A percentile compares a stretch with the other conserved stretches of the same genome.
phyloP scores from a whole-genome alignment of 345 rosid species.

The Heritiera littoralis region DNA sequence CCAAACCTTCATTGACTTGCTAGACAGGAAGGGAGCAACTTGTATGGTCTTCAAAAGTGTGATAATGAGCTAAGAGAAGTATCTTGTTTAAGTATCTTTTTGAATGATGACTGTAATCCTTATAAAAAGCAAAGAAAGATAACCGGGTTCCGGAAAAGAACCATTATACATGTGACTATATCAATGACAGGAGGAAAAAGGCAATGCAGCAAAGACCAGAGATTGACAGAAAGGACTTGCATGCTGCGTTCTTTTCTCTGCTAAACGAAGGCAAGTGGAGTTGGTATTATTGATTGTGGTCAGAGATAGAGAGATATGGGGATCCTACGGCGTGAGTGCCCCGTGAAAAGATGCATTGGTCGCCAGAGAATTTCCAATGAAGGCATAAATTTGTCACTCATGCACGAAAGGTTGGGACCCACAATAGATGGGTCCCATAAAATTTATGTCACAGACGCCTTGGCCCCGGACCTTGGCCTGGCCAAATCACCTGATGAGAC shows the following conservation, averaged over 20 bases:
- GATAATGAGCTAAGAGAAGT: neutral
- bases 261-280: constrained; percentile 37
- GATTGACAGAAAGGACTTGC: constrained; percentile 36
- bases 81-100: constrained; percentile 9
- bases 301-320: constrained; percentile 11
- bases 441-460: neutral
- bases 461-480: neutral
- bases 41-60: constrained; percentile 3
- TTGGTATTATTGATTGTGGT: constrained; percentile 20
- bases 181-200: constrained; percentile 21
- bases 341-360: constrained; percentile 32
- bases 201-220: constrained; percentile 21
- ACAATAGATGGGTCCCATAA: constrained; percentile 21
- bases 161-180: constrained; percentile 25
- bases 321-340: constrained; percentile 20
- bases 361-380: constrained; percentile 23
- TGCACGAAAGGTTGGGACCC: constrained; percentile 25
- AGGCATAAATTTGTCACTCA: constrained; percentile 32
- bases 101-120: constrained; percentile 1
- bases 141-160: constrained; percentile 7
- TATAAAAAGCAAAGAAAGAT: neutral
- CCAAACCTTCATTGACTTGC: constrained; percentile 4
- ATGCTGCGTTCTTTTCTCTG: constrained; percentile 26
- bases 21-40: neutral
- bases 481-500: constrained; percentile 19